phyloP scores from a whole-genome alignment of 1,139 yeast species.

The Suhomyces chickasaworum region DNA sequence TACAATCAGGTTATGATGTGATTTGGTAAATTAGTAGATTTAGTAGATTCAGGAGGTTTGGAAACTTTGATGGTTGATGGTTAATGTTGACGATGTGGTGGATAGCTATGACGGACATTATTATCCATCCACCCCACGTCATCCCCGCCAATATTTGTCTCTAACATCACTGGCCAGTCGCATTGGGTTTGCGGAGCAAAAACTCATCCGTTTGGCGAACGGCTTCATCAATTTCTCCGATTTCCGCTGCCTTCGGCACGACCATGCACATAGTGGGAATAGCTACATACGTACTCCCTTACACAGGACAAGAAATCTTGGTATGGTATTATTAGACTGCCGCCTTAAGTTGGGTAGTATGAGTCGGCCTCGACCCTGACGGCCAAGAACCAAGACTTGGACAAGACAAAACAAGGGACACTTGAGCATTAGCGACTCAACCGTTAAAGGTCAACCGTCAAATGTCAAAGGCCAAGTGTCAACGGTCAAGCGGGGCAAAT shows the following conservation, averaged over 20 bases:
- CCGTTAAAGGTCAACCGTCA: no score
- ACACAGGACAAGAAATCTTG: background rate
- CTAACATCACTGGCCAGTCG: background rate
- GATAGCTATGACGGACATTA: no score
- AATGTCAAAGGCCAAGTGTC: no score
- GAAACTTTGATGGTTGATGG: background rate
- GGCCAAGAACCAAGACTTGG: background rate
- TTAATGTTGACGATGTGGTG: no score
- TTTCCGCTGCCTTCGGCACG: background rate
- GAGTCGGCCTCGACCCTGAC: background rate
- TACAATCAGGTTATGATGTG: no score
- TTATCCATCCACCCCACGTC: background rate
- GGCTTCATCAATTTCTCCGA: constrained; percentile 3
- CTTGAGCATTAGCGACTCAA: no score
- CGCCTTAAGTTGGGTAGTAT: background rate
- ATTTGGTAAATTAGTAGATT: no score
- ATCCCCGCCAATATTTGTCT: background rate
- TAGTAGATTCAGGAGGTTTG: no score
- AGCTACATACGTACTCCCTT: background rate
- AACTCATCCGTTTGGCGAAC: constrained; percentile 6
- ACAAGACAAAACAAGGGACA: no score
- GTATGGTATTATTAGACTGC: background rate
- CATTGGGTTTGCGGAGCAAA: background rate
- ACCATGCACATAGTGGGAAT: background rate
- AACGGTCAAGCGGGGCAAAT: no score